phyloP scores from a whole-genome alignment of 257 asterid genomes.

The Solanum habrochaites region DNA sequence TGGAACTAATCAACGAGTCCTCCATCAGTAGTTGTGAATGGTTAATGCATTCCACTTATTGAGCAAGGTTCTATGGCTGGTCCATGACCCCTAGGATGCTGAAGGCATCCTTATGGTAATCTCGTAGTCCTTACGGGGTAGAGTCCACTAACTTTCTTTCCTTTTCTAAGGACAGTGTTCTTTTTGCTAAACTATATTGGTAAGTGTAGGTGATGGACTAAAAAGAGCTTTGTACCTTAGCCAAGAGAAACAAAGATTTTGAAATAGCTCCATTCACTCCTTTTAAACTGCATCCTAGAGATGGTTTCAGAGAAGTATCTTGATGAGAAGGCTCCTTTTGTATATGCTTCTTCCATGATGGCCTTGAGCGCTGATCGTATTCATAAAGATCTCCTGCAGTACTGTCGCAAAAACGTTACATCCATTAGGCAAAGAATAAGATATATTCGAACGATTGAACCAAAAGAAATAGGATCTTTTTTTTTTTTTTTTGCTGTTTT shows the following conservation, averaged over 20 bases:
- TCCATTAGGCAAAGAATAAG: not conserved
- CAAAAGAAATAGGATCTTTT: not conserved
- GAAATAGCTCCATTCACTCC: conserved; percentile 40
- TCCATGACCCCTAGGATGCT: conserved; percentile 1
- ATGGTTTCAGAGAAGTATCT: conserved; percentile 31
- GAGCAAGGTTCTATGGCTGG: conserved; percentile 1
- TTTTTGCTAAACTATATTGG: not conserved
- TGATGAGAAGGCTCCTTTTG: conserved; percentile 24
- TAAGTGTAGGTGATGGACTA: not conserved
- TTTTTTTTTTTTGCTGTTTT: not conserved
- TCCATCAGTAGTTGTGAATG: not conserved
- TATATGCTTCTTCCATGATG: conserved; percentile 90
- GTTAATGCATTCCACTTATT: not conserved
- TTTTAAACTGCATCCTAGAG: conserved; percentile 40
- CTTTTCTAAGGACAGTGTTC: not conserved
- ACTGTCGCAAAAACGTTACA: conserved; percentile 23
- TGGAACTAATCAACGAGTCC: not conserved
- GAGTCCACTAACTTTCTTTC: not conserved
- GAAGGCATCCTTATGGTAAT: not conserved
- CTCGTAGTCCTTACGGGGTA: conserved; percentile 2
- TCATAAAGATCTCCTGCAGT: conserved; percentile 83
- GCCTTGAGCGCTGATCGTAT: conserved; percentile 52
- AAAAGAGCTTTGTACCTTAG: conserved; percentile 31
- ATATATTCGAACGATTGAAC: not conserved
- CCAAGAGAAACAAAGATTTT: conserved; percentile 53